phyloP scores from a whole-genome alignment of 768 basidiomycete species.

The Podaxis pistillaris region DNA sequence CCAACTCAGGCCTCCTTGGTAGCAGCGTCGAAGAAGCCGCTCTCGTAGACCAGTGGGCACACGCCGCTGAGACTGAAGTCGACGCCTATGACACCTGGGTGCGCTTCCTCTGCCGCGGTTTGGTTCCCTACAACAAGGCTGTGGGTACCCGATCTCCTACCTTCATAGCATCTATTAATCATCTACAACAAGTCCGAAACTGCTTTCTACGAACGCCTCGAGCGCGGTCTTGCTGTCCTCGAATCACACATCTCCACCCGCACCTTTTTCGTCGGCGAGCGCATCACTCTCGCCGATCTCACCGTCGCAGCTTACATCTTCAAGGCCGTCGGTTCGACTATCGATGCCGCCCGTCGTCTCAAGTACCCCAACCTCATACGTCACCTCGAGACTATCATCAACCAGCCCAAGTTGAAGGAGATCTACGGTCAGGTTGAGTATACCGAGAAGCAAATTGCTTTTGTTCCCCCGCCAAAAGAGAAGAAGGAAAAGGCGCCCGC shows the following conservation, averaged over 20 bases:
- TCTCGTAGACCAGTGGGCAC: constrained; percentile 82
- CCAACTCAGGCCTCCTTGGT: constrained; percentile 80
- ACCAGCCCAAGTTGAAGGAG: constrained; percentile 75
- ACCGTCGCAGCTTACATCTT: constrained; percentile 58
- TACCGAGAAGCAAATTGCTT: constrained; percentile 69
- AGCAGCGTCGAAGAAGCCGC: constrained; percentile 63
- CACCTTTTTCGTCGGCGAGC: constrained; percentile 92
- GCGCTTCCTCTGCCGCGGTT: constrained; percentile 41
- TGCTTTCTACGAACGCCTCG: constrained; percentile 48
- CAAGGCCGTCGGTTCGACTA: constrained; percentile 47
- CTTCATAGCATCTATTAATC: constrained; percentile 1
- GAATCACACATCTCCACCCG: constrained; percentile 70
- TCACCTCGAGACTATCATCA: constrained; percentile 81
- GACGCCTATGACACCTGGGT: constrained; percentile 35
- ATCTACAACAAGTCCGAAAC: constrained; percentile 53
- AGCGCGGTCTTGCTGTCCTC: constrained; percentile 61
- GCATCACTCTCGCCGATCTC: constrained; percentile 93
- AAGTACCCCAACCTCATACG: constrained; percentile 79
- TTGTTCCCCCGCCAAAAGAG: constrained; percentile 74
- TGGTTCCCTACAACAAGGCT: constrained; percentile 79
- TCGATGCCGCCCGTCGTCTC: constrained; percentile 67
- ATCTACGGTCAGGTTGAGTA: constrained; percentile 61
- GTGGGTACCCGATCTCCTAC: constrained; percentile 36
- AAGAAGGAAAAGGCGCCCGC: constrained; percentile 64
- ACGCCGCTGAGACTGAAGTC: constrained; percentile 71